Evolutionary conservation across 192 early-diverging fungal genomes (phyloP).

Genomic region (Phycomyces nitens): DNA sequence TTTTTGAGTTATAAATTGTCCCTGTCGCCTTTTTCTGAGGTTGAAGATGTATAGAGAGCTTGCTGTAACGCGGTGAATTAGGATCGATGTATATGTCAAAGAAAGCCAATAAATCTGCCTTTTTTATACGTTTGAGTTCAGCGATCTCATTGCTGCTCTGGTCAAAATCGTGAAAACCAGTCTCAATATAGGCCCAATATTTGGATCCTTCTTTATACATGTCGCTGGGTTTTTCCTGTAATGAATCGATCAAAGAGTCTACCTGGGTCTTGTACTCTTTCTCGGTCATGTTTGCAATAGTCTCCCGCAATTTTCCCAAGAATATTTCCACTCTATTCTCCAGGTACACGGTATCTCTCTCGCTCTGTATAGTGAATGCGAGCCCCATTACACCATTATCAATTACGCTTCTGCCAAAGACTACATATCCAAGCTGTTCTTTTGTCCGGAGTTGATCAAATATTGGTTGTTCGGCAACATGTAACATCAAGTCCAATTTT

Average conservation of each 20-base stretch:
- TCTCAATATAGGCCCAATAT: slow-evolving; percentile 67
- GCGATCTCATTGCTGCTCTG: slow-evolving; percentile 16
- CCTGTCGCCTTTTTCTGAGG: slow-evolving; percentile 30
- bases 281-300: slow-evolving; percentile 56
- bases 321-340: slow-evolving; percentile 71
- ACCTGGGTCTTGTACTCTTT: slow-evolving; percentile 65
- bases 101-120: slow-evolving; percentile 52
- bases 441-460: slow-evolving; percentile 90
- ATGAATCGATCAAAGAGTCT: slow-evolving; percentile 56
- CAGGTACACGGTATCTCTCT: slow-evolving; percentile 72
- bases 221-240: slow-evolving; percentile 75
- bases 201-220: slow-evolving; percentile 62
- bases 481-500: slow-evolving; percentile 57
- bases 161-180: slow-evolving; percentile 57
- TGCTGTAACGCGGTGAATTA: slow-evolving; percentile 37
- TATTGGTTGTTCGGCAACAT: slow-evolving; percentile 81
- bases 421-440: slow-evolving; percentile 72
- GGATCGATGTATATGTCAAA: slow-evolving; percentile 53
- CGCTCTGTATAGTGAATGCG: slow-evolving; percentile 80
- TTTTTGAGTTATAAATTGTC: background rate
- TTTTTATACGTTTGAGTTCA: slow-evolving; percentile 40
- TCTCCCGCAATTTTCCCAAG: slow-evolving; percentile 37
- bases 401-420: slow-evolving; percentile 50
- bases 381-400: slow-evolving; percentile 59
- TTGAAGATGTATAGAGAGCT: slow-evolving; percentile 41